A percentile compares a stretch with the other conserved stretches of the same genome.
Evolutionary conservation across 768 basidiomycete genomes (phyloP).

Genomic region (Albatrellus ellisii): DNA sequence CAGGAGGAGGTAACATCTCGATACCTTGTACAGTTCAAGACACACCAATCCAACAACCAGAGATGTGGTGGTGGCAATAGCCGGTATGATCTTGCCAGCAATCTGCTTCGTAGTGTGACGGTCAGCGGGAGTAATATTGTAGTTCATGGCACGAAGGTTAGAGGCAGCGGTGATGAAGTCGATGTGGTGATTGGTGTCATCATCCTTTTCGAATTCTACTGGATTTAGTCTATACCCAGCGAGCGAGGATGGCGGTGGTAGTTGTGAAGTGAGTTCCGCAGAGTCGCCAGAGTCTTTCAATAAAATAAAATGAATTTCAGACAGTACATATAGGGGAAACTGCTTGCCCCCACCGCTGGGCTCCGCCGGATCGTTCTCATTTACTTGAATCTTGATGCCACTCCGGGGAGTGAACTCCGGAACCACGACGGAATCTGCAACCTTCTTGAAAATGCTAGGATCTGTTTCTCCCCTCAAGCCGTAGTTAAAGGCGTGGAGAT

Average conservation of each 20-base stretch:
- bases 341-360: slow-evolving; percentile 28
- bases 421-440: slow-evolving; percentile 71
- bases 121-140: slow-evolving; percentile 77
- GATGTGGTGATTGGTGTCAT: slow-evolving; percentile 95
- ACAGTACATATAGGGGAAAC: neutral
- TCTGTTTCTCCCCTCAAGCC: slow-evolving; percentile 87
- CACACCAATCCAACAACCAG: slow-evolving; percentile 94
- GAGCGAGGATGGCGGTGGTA: slow-evolving; percentile 83
- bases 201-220: slow-evolving; percentile 98
- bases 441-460: slow-evolving; percentile 64
- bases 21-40: slow-evolving; percentile 91
- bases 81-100: slow-evolving; percentile 98
- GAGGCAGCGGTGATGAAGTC: slow-evolving; percentile 98
- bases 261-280: slow-evolving; percentile 43
- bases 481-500: slow-evolving; percentile 96
- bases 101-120: slow-evolving; percentile 93
- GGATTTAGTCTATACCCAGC: slow-evolving; percentile 94
- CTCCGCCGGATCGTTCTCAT: slow-evolving; percentile 75
- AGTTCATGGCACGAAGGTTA: slow-evolving; percentile 92
- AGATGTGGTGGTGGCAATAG: slow-evolving; percentile 97
- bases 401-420: slow-evolving; percentile 90
- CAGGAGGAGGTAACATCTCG: slow-evolving; percentile 1
- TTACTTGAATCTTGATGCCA: slow-evolving; percentile 88
- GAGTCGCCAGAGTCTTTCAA: slow-evolving; percentile 22
- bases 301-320: neutral